phyloP scores from a whole-genome alignment of 495 filamentous ascomycete genomes.

The Amphirosellinia nigrospora region DNA sequence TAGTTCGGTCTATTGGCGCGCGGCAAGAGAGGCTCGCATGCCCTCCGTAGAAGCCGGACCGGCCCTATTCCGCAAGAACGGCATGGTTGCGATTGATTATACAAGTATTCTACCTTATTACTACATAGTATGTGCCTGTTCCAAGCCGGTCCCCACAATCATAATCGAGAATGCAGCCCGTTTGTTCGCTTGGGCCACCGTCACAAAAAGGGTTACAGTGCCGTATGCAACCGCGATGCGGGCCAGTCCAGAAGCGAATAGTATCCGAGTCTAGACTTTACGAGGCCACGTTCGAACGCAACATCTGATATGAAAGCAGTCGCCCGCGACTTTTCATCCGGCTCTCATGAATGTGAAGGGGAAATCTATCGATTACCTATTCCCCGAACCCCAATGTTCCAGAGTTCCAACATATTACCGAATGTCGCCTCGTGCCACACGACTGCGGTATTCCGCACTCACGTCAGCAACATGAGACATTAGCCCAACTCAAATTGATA shows the following conservation, averaged over 20 bases:
- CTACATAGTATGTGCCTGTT: background rate
- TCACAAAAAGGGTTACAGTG: conserved; percentile 22
- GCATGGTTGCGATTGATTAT: background rate
- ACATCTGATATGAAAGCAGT: conserved; percentile 6
- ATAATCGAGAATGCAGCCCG: conserved; percentile 5
- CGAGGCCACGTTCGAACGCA: background rate
- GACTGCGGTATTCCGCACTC: conserved; percentile 22
- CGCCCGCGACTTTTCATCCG: background rate
- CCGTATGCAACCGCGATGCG: conserved; percentile 14
- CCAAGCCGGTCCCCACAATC: conserved; percentile 9
- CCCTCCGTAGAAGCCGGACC: background rate
- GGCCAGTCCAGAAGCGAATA: conserved; percentile 16
- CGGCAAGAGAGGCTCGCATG: conserved; percentile 15
- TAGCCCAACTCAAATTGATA: conserved; percentile 7
- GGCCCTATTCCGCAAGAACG: conserved; percentile 2
- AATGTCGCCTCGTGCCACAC: conserved; percentile 13
- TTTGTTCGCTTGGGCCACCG: conserved; percentile 18
- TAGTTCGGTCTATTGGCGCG: conserved; percentile 11
- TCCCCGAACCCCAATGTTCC: background rate
- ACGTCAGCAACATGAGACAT: conserved; percentile 29
- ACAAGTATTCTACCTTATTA: no score
- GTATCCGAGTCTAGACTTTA: conserved; percentile 6
- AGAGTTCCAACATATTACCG: background rate
- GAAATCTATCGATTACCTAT: background rate
- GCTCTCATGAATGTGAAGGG: background rate